Percentiles rank a stretch among this genome's conserved stretches.
Conservation (phyloP, 2,329 filamentous ascomycete genomes). For the Penicillium polonicum region DNA sequence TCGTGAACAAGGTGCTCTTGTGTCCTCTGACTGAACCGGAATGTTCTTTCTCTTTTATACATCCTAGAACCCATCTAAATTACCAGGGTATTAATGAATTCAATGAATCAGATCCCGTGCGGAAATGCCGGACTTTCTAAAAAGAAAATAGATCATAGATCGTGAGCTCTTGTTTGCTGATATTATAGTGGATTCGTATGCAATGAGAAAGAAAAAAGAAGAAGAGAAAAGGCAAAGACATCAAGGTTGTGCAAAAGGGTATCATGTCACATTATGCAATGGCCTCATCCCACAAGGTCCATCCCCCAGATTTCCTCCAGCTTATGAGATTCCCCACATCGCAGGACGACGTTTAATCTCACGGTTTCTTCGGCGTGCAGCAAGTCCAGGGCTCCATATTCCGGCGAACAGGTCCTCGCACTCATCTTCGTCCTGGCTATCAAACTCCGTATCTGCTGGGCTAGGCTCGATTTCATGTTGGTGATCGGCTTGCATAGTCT, state of each 20-base stretch:
- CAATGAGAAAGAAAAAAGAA: neutral
- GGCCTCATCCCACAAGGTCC: neutral
- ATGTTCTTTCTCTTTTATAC: neutral
- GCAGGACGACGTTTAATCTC: constrained; percentile 31
- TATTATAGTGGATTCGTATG: neutral
- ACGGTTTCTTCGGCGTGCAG: constrained; percentile 46
- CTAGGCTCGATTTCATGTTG: constrained; percentile 12
- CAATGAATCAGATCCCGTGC: neutral
- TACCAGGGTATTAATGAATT: constrained; percentile 3
- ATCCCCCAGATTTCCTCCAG: neutral
- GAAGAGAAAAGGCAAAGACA: neutral
- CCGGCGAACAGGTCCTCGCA: constrained; percentile 65
- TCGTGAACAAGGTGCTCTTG: neutral
- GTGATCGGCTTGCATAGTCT: constrained; percentile 3
- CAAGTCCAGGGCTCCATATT: constrained; percentile 58
- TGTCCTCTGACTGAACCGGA: neutral
- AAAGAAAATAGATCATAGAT: neutral
- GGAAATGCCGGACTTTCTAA: neutral
- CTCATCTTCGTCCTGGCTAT: constrained; percentile 65
- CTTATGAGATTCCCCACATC: constrained; percentile 25
- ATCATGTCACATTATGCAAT: neutral
- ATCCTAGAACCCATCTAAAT: neutral
- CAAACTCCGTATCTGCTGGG: constrained; percentile 54
- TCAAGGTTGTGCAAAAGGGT: neutral
- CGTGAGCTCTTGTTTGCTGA: neutral